A percentile compares a stretch with the other conserved stretches of the same genome.
phyloP scores from a whole-genome alignment of 179 eudicot species.

The Corrigiola litoralis region DNA sequence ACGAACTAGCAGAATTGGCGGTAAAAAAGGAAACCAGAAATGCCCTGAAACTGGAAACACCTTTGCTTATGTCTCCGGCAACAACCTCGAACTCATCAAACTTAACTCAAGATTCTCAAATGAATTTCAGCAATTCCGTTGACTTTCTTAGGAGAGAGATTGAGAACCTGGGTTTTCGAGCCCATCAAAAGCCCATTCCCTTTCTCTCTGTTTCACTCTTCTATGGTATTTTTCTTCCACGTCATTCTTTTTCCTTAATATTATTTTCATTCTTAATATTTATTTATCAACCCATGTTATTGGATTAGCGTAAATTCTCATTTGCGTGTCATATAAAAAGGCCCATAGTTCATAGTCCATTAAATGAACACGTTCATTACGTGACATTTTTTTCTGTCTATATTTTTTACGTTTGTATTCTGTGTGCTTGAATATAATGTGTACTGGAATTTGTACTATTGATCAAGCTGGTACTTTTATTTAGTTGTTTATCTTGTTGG shows the following conservation, averaged over 20 bases:
- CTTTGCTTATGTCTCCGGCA: conserved; percentile 17
- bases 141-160: too few relatives aligned
- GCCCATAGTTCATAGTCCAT: too few relatives aligned
- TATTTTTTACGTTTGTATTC: background rate
- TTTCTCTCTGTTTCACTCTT: background rate
- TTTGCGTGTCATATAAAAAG: conserved; percentile 35
- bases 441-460: background rate
- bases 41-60: background rate
- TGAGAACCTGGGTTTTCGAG: too few relatives aligned
- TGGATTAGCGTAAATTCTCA: too few relatives aligned
- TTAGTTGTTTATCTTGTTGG: background rate
- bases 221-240: too few relatives aligned
- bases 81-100: background rate
- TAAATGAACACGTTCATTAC: conserved; percentile 24
- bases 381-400: conserved; percentile 1
- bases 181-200: conserved; percentile 7
- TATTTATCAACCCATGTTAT: too few relatives aligned
- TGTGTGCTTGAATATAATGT: conserved; percentile 1
- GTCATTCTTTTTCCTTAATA: background rate
- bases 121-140: conserved; percentile 13
- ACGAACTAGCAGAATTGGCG: conserved; percentile 10
- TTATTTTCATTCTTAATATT: too few relatives aligned
- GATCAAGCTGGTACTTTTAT: conserved; percentile 9
- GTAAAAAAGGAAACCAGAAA: background rate
- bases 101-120: conserved; percentile 6